Conservation (phyloP, 1,139 yeast species). For the Candida smagusa region DNA sequence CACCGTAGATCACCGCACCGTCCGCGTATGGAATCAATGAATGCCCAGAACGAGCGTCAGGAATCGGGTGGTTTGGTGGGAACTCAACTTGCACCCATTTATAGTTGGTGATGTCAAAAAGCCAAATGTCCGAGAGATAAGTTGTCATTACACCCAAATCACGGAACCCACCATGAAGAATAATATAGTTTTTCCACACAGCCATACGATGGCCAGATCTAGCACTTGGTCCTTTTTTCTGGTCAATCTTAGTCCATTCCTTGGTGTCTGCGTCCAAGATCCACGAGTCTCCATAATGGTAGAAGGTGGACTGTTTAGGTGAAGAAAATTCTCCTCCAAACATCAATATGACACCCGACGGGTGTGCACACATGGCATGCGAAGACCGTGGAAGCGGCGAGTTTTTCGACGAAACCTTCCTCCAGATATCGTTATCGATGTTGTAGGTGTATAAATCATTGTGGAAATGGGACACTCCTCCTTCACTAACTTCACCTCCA, state of each 20-base stretch:
- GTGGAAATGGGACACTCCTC: constrained; percentile 60
- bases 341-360: constrained; percentile 78
- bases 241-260: constrained; percentile 88
- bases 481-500: constrained; percentile 77
- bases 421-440: constrained; percentile 80
- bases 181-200: constrained; percentile 84
- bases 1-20: constrained; percentile 89
- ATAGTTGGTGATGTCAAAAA: constrained; percentile 83
- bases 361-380: constrained; percentile 92
- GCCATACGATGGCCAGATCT: constrained; percentile 92
- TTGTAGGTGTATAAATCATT: constrained; percentile 77
- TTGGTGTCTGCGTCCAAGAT: constrained; percentile 75
- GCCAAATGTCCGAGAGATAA: constrained; percentile 84
- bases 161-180: constrained; percentile 89
- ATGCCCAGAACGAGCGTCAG: constrained; percentile 94
- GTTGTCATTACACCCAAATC: constrained; percentile 84
- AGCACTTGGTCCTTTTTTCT: constrained; percentile 73
- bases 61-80: constrained; percentile 75
- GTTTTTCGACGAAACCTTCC: constrained; percentile 73
- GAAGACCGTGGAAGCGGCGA: constrained; percentile 92
- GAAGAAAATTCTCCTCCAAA: constrained; percentile 98
- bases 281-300: constrained; percentile 97
- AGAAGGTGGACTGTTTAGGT: constrained; percentile 92
- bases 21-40: constrained; percentile 78
- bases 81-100: constrained; percentile 91